Percentiles rank a stretch among this genome's conserved stretches.
phyloP scores from a whole-genome alignment of 2,329 filamentous ascomycete species.

The Akanthomyces uredinophilus region DNA sequence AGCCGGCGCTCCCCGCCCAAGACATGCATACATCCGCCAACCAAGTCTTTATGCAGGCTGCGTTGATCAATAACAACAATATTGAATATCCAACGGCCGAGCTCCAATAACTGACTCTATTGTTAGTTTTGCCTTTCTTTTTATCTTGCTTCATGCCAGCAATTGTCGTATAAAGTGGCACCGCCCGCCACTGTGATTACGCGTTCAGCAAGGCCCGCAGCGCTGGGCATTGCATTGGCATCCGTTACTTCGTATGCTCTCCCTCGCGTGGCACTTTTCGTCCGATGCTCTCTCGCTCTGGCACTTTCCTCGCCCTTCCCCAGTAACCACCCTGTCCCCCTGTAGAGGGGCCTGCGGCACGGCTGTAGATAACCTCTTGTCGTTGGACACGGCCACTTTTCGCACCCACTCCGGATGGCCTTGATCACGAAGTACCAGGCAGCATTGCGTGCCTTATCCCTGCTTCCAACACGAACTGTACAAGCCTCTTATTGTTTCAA shows the following conservation, averaged over 20 bases:
- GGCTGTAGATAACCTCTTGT: neutral
- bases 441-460: neutral
- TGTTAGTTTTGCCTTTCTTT: neutral
- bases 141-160: neutral
- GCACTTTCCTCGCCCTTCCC: neutral
- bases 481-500: neutral
- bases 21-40: slow-evolving; percentile 9
- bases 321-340: neutral
- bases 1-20: neutral
- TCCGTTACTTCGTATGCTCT: neutral
- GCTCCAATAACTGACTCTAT: too few species aligned
- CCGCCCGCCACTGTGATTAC: neutral
- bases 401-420: neutral
- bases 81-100: neutral
- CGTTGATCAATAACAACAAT: neutral
- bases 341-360: neutral
- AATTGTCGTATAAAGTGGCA: neutral
- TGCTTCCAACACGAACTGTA: neutral
- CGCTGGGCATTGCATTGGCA: neutral
- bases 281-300: neutral
- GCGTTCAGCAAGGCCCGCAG: neutral
- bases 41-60: too few species aligned
- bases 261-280: slow-evolving; percentile 1
- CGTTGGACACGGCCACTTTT: neutral
- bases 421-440: too few species aligned